Percentiles rank a stretch among this genome's conserved stretches.
These are phyloP conservation scores for Cercospora sesami DNA, from an alignment of 2,329 filamentous ascomycete genomes.

Conservation along the genomic window DNA sequence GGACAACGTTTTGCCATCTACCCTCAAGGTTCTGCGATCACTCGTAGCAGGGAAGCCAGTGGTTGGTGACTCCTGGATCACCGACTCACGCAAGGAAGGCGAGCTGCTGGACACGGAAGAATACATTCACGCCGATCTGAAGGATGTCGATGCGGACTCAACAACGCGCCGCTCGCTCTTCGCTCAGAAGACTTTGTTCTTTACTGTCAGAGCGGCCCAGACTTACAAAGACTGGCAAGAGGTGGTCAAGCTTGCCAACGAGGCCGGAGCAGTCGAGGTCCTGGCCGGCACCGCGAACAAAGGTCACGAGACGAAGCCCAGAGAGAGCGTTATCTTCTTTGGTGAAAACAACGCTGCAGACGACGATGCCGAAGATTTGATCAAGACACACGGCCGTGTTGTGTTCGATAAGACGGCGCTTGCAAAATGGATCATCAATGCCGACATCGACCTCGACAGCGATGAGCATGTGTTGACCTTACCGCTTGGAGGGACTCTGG, in stretches of 20 bases:
- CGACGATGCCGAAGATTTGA: slow-evolving; percentile 38
- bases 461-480: slow-evolving; percentile 40
- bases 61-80: slow-evolving; percentile 51
- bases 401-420: slow-evolving; percentile 49
- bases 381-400: slow-evolving; percentile 37
- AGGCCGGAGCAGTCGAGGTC: slow-evolving; percentile 42
- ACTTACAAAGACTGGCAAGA: slow-evolving; percentile 43
- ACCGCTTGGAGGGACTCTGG: neutral
- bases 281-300: slow-evolving; percentile 26
- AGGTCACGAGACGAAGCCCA: slow-evolving; percentile 26
- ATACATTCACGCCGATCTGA: slow-evolving; percentile 16
- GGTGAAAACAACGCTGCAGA: slow-evolving; percentile 41
- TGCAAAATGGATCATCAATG: slow-evolving; percentile 47
- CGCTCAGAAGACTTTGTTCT: slow-evolving; percentile 50
- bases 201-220: slow-evolving; percentile 43
- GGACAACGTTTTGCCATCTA: slow-evolving; percentile 43
- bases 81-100: slow-evolving; percentile 40
- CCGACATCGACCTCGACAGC: slow-evolving; percentile 42
- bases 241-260: slow-evolving; percentile 42
- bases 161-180: slow-evolving; percentile 48
- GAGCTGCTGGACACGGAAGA: slow-evolving; percentile 16
- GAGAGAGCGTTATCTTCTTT: slow-evolving; percentile 41
- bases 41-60: slow-evolving; percentile 48
- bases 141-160: slow-evolving; percentile 34
- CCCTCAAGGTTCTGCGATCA: slow-evolving; percentile 48